Percentiles rank a stretch among this genome's conserved stretches.
Conservation (phyloP, 2,329 filamentous ascomycete genomes). For the Paraphaeosphaeria sporulosa region DNA sequence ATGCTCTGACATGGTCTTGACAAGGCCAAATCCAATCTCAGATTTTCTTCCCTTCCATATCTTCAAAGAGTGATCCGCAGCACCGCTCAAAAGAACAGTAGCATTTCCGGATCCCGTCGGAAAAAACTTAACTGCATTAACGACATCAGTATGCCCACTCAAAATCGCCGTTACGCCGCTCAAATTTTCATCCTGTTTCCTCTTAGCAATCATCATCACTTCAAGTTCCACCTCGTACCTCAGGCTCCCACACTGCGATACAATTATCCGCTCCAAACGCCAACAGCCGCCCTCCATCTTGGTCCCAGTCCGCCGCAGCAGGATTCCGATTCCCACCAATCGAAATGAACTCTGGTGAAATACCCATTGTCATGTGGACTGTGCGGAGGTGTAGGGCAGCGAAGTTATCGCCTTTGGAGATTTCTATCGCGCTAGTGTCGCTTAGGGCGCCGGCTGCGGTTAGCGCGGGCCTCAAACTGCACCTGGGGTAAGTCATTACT, state of each 20-base stretch:
- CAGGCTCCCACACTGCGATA: constrained; percentile 85
- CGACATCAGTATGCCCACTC: constrained; percentile 76
- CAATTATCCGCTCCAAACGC: constrained; percentile 91
- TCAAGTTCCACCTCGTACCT: constrained; percentile 60
- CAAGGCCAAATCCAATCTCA: constrained; percentile 48
- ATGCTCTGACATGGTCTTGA: constrained; percentile 69
- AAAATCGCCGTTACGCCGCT: constrained; percentile 73
- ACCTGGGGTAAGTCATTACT: not conserved
- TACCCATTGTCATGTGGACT: constrained; percentile 37
- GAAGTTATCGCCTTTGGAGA: constrained; percentile 33
- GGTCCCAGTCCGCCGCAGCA: constrained; percentile 87
- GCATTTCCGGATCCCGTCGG: constrained; percentile 57
- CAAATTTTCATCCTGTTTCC: constrained; percentile 50
- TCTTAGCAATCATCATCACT: constrained; percentile 21
- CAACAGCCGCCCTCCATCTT: constrained; percentile 68
- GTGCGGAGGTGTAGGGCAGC: constrained; percentile 13
- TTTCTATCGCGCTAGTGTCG: constrained; percentile 43
- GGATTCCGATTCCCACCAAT: constrained; percentile 91
- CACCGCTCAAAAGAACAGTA: constrained; percentile 76
- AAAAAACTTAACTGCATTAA: constrained; percentile 86
- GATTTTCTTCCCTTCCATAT: constrained; percentile 59
- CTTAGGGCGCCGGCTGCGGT: constrained; percentile 26
- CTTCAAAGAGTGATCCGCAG: constrained; percentile 78
- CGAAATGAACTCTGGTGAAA: constrained; percentile 64
- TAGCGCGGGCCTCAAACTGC: constrained; percentile 20